Evolutionary conservation across 2,329 filamentous ascomycete genomes (phyloP), one percentile per base, ranked within the genome.

Genomic region (Fusarium irregulare): DNA sequence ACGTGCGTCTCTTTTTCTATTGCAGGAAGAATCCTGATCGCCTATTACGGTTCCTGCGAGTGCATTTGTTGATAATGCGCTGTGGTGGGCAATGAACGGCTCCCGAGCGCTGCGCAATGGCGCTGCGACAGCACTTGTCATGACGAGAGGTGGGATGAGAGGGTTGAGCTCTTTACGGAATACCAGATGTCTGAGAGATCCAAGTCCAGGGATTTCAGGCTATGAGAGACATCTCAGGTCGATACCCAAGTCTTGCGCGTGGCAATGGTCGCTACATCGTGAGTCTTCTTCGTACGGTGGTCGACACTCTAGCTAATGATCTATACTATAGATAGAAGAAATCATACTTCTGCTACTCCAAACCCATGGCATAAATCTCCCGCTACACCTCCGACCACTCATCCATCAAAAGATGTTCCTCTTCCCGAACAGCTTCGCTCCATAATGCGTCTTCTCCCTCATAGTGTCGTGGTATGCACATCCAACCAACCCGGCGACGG

Each of bases 401-500:
- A 82, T 56, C 79, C 80, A 2, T 73, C 77, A 12, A 72, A 74
- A 41, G 51, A 72, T 51, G 64, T 70, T 60, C 63, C 75, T 75
- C 76, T 85, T 34, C 76, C 84, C 28, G 84, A 85, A 62, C 81
- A 86, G 54, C 79, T 88, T 23, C 86, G 85, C 59, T 78, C 80
- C 49, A 80, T 86, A 23, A 86, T 88, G 84, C 85, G 87, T 60
- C 82, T 85, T 16, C 78, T 89, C 14, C 80, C 84, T 4, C 84
- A 87, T 72, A 84, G 86, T 1, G 85, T 87, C 40, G 85, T 88
- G n/a, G 83, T 88, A 14, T 86, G 86, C 73, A 88, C 86, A 23
- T 79, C 85, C 23, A 76, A 79, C n/a, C 76, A 80, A n/a, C 64
- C 77, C 37, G 67, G 75, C 32, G 23, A 76, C 64, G 56, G 73